phyloP scores from a whole-genome alignment of 2,329 filamentous ascomycete species.

The Phaeosphaeria sp. region DNA sequence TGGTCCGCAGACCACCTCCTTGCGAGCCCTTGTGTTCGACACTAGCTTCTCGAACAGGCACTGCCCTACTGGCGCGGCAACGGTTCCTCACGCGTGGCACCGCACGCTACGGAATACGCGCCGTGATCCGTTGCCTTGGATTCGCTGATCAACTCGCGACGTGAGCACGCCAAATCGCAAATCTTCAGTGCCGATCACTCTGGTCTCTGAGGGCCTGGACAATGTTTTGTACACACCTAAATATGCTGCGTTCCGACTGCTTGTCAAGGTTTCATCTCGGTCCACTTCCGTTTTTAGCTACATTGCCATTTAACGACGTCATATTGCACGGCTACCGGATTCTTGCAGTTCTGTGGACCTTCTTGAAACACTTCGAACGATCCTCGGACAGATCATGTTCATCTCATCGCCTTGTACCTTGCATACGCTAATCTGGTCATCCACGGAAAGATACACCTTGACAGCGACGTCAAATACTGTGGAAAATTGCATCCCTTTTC shows the following conservation, averaged over 20 bases:
- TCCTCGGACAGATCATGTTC: background rate
- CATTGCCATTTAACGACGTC: background rate
- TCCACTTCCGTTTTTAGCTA: slow-evolving; percentile 1
- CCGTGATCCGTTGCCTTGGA: slow-evolving; percentile 5
- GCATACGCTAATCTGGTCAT: background rate
- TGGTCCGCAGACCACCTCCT: slow-evolving; percentile 6
- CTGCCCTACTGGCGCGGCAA: slow-evolving; percentile 23
- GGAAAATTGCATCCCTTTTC: background rate
- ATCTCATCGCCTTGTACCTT: background rate
- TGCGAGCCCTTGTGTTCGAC: slow-evolving; percentile 7
- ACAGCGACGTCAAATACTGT: background rate
- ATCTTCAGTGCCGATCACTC: background rate
- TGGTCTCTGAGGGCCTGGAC: background rate
- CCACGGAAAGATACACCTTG: background rate
- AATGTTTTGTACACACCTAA: background rate
- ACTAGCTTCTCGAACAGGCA: slow-evolving; percentile 15
- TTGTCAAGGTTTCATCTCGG: slow-evolving; percentile 1
- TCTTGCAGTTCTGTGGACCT: background rate
- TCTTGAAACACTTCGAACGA: background rate
- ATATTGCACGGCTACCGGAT: background rate
- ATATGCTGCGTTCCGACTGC: background rate
- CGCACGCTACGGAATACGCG: slow-evolving; percentile 12
- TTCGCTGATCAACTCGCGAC: background rate
- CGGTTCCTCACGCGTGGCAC: slow-evolving; percentile 20
- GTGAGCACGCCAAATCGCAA: background rate